A percentile compares a stretch with the other conserved stretches of the same genome.
These are phyloP conservation scores for Sphagnum fallax DNA, from an alignment of 228 moss, liverwort and hornwort species.

Conservation along the genomic window DNA sequence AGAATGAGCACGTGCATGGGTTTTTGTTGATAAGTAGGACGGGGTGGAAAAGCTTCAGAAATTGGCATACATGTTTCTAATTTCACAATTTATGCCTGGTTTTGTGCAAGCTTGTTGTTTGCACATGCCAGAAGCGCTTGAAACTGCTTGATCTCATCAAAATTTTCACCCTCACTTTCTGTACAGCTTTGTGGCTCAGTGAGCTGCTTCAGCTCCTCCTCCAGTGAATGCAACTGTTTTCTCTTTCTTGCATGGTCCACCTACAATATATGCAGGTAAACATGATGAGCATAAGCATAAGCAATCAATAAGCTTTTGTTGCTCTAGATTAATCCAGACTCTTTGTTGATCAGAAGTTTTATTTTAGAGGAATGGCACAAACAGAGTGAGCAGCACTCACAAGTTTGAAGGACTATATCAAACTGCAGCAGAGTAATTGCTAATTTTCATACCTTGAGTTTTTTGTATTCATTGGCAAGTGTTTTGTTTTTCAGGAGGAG, in stretches of 20 bases:
- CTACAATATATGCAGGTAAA: conserved; percentile 13
- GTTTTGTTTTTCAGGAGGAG: conserved; percentile 51
- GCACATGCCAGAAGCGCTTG: conserved; percentile 50
- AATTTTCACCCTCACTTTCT: conserved; percentile 49
- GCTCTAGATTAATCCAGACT: background rate
- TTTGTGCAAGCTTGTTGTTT: conserved; percentile 30
- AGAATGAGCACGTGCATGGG: too few species aligned
- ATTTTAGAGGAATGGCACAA: too few species aligned
- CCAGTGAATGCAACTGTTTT: conserved; percentile 41
- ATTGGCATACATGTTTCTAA: too few species aligned
- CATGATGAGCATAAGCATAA: background rate
- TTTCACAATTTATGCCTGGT: background rate
- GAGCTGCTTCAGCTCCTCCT: conserved; percentile 45
- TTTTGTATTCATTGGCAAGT: conserved; percentile 38
- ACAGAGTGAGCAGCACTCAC: background rate
- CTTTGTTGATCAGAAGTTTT: background rate
- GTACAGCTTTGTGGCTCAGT: conserved; percentile 33
- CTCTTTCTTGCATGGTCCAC: conserved; percentile 45
- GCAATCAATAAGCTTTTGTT: background rate
- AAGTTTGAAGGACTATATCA: background rate
- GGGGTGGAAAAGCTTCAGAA: too few species aligned
- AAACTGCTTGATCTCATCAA: conserved; percentile 51
- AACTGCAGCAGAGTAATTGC: background rate
- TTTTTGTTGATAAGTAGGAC: too few species aligned
- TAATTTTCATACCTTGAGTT: conserved; percentile 29